phyloP scores from a whole-genome alignment of 257 asterid genomes.

The Ophiorrhiza pumila region DNA sequence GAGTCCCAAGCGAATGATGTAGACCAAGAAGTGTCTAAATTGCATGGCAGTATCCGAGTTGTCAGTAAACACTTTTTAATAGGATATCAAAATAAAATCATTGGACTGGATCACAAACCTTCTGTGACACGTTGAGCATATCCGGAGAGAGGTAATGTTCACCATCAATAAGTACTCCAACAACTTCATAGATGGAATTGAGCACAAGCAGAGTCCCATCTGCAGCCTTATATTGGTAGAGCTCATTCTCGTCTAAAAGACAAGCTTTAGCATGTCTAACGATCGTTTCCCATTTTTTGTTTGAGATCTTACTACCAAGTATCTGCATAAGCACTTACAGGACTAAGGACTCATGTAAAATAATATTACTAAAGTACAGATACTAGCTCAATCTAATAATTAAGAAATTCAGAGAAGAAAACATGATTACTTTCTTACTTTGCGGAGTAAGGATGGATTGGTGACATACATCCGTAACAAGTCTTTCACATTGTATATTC shows the following conservation, averaged over 20 bases:
- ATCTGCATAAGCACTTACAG: conserved; percentile 37
- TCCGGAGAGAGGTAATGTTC: conserved; percentile 38
- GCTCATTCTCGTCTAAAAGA: conserved; percentile 42
- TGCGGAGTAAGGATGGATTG: conserved; percentile 38
- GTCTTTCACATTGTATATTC: conserved; percentile 50
- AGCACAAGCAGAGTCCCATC: conserved; percentile 42
- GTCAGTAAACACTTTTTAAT: background rate
- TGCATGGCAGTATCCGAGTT: too few relatives aligned
- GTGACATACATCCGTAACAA: conserved; percentile 48
- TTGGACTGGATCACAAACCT: conserved; percentile 42
- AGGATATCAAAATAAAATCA: background rate
- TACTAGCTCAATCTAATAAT: background rate
- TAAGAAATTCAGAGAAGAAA: background rate
- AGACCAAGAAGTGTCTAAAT: background rate
- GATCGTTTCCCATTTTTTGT: conserved; percentile 61
- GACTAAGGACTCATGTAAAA: conserved; percentile 18
- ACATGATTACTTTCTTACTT: conserved; percentile 44
- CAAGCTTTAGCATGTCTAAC: conserved; percentile 53
- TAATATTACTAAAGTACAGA: background rate
- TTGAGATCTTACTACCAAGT: conserved; percentile 46
- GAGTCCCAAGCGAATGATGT: background rate
- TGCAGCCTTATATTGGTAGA: conserved; percentile 33
- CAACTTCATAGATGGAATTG: conserved; percentile 50
- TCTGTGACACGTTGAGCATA: conserved; percentile 38
- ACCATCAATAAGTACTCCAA: conserved; percentile 59